Evolutionary conservation across 148 eudicot species (phyloP), one percentile per base, ranked within the genome.

Genomic region (Polygonum maritimum): DNA sequence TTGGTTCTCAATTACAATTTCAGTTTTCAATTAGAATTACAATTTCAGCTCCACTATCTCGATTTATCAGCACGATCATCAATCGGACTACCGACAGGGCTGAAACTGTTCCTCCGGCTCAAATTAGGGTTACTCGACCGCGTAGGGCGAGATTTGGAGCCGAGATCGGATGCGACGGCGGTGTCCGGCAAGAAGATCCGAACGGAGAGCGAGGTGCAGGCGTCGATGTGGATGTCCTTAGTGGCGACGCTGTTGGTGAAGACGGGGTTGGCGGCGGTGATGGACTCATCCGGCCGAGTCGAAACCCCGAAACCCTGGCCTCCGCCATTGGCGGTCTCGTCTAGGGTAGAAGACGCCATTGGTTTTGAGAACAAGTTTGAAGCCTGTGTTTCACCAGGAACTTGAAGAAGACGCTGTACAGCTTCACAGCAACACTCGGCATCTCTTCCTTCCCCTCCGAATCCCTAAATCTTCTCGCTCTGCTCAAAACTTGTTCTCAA

Each of bases 341-440:
- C 87, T 31, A 26, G 63, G 79, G n/a, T n/a, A n/a, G n/a, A n/a
- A n/a, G n/a, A n/a, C n/a, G n/a, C n/a, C n/a, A n/a, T n/a, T n/a
- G n/a, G n/a, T n/a, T n/a, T n/a, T n/a, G n/a, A n/a, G n/a, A n/a
- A n/a, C n/a, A n/a, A n/a, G 41, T 78, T 31, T 92, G 94, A 21
- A 94, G 76, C 2, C 98, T 88, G 75, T 92, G 95, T 62, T 94
- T 94, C 21, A 94, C 81, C 55, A 94, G 69, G 74, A 94, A 89
- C 77, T 94, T 94, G 86, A 94, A 94, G 85, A 91, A 91, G 0
- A 94, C 90, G 83, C 98, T 94, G 87, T 94, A 94, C 19, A 94
- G 76, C 84, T 94, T 94, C 70, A 94, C 97, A 54, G 92, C 95
- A 74, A 94, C 92, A 81, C 90, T 94, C 60, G 97, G 98, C 98